phyloP scores from a whole-genome alignment of 345 rosid species.

The Eutrema heterophyllum region DNA sequence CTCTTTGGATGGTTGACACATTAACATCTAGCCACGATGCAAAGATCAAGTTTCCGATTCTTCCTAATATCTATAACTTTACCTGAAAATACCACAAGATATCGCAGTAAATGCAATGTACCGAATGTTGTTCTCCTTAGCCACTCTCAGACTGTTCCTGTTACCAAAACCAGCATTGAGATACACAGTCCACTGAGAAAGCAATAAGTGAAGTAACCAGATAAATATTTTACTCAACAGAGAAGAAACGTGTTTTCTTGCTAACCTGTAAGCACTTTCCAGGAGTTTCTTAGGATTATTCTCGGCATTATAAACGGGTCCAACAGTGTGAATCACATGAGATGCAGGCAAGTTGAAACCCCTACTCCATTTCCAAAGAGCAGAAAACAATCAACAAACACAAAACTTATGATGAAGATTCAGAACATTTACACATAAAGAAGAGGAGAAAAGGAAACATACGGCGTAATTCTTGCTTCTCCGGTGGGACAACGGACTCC shows the following conservation, averaged over 20 bases:
- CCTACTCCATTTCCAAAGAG: conserved; percentile 32
- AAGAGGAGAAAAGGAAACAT: not conserved
- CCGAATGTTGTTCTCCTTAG: conserved; percentile 54
- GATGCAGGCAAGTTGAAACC: conserved; percentile 74
- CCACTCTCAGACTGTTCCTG: conserved; percentile 68
- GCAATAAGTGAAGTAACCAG: no score
- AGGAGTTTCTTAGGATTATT: conserved; percentile 50
- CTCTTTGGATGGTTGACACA: not conserved
- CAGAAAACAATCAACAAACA: conserved; percentile 1
- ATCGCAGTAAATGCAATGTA: conserved; percentile 81
- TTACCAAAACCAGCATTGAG: not conserved
- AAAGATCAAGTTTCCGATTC: not conserved
- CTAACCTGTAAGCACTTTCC: conserved; percentile 59
- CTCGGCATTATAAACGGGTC: conserved; percentile 56
- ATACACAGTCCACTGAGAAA: not conserved
- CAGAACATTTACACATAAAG: not conserved
- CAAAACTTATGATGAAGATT: not conserved
- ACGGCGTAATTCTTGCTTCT: conserved; percentile 89
- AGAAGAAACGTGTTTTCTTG: not conserved
- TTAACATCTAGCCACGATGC: not conserved
- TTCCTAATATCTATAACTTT: conserved; percentile 12
- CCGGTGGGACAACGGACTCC: conserved; percentile 80
- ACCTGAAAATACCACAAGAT: conserved; percentile 74
- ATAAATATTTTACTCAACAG: not conserved
- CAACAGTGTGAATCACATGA: conserved; percentile 78